phyloP scores from a whole-genome alignment of 192 early-diverging fungal species.

The Podila verticillata region DNA sequence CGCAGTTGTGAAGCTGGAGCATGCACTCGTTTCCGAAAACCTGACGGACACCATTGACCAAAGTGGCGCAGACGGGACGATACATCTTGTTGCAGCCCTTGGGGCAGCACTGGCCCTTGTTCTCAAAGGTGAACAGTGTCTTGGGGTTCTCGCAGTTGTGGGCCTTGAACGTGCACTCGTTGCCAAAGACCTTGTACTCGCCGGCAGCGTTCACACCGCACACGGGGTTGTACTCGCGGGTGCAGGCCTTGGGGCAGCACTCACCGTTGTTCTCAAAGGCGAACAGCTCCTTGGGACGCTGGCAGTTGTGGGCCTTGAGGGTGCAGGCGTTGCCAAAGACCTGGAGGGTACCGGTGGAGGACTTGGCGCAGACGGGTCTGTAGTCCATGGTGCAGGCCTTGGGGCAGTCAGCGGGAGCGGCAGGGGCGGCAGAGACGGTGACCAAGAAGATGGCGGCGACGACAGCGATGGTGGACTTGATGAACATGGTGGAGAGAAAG shows the following conservation, averaged over 20 bases:
- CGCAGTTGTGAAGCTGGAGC: neutral
- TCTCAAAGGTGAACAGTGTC: neutral
- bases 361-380: neutral
- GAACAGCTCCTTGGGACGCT: neutral
- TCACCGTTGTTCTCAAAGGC: neutral
- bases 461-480: neutral
- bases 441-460: neutral
- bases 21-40: neutral
- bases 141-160: neutral
- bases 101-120: neutral
- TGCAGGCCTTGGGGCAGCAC: slow-evolving; percentile 1
- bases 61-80: too few relatives aligned
- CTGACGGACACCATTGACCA: too few relatives aligned
- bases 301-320: neutral
- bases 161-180: neutral
- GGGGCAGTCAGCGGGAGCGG: neutral
- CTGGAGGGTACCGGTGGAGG: neutral
- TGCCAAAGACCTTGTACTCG: neutral
- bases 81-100: too few relatives aligned
- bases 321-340: neutral
- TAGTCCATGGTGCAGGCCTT: slow-evolving; percentile 4
- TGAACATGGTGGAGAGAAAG: neutral
- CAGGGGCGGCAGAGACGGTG: neutral
- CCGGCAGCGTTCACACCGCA: neutral
- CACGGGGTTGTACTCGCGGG: neutral